phyloP scores from a whole-genome alignment of 495 filamentous ascomycete species.

The Penicillium coffeae region DNA sequence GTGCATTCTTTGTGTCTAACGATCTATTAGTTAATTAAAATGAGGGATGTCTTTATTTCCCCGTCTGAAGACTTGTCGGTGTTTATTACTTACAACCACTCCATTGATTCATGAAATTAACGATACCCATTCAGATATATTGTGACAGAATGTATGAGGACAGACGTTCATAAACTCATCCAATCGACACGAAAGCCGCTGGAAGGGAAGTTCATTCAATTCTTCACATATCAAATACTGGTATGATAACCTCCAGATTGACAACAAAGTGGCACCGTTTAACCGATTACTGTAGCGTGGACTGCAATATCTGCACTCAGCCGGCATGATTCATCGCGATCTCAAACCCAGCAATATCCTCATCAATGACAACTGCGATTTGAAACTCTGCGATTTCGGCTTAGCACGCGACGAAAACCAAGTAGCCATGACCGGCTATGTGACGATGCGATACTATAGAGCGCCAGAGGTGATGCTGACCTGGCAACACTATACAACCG shows the following conservation, averaged over 20 bases:
- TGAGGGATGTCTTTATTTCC: slow-evolving; percentile 99
- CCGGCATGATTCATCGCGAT: slow-evolving; percentile 95
- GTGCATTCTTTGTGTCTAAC: slow-evolving; percentile 3
- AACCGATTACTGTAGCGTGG: too few relatives aligned
- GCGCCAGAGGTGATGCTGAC: slow-evolving; percentile 99
- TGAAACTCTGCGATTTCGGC: slow-evolving; percentile 99
- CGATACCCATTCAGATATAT: slow-evolving; percentile 76
- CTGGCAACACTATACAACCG: slow-evolving; percentile 99
- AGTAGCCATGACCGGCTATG: slow-evolving; percentile 99
- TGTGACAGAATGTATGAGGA: slow-evolving; percentile 95
- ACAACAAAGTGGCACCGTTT: too few relatives aligned
- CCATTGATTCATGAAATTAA: slow-evolving; percentile 14
- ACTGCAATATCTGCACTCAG: slow-evolving; percentile 98
- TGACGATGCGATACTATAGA: slow-evolving; percentile 97
- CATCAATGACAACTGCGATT: slow-evolving; percentile 98
- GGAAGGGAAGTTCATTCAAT: slow-evolving; percentile 99
- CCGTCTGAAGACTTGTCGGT: slow-evolving; percentile 95
- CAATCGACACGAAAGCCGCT: slow-evolving; percentile 92
- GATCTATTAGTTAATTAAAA: slow-evolving; percentile 76
- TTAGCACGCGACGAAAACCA: slow-evolving; percentile 96
- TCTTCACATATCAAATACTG: slow-evolving; percentile 98
- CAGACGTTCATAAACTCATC: slow-evolving; percentile 91
- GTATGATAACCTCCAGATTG: too few relatives aligned
- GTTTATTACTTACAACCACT: slow-evolving; percentile 11
- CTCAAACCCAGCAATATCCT: slow-evolving; percentile 98